Percentiles rank a stretch among this genome's conserved stretches.
Evolutionary conservation across 345 rosid species (phyloP).

Genomic region (Arabidopsis suecica): DNA sequence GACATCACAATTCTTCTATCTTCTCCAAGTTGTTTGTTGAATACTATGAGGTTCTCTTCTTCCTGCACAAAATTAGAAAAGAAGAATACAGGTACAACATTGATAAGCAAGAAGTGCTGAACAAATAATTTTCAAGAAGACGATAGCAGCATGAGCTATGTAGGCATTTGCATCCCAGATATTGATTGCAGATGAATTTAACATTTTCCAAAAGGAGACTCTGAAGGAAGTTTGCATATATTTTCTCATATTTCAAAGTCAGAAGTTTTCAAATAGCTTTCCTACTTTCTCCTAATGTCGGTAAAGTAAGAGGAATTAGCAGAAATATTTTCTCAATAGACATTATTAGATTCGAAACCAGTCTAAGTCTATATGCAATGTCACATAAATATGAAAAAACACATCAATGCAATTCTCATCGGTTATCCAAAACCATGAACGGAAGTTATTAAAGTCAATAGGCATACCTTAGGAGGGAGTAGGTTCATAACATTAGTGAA

Average conservation of each 20-base stretch:
- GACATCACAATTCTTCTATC: slow-evolving; percentile 84
- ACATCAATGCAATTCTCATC: background rate
- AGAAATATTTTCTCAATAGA: background rate
- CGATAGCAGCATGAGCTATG: slow-evolving; percentile 7
- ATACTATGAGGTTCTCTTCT: slow-evolving; percentile 68
- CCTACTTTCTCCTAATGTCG: too few relatives aligned
- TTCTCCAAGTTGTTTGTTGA: slow-evolving; percentile 90
- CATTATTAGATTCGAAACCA: background rate
- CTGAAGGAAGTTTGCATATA: background rate
- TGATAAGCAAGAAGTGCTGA: slow-evolving; percentile 14
- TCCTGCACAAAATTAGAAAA: slow-evolving; percentile 55
- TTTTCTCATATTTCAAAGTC: background rate
- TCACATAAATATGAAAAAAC: background rate
- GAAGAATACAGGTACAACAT: slow-evolving; percentile 10
- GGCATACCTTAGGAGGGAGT: slow-evolving; percentile 76
- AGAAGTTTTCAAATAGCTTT: too few relatives aligned
- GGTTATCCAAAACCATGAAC: slow-evolving; percentile 11
- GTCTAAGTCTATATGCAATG: background rate
- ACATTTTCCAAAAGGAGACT: too few relatives aligned
- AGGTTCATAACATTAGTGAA: slow-evolving; percentile 77
- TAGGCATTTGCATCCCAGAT: background rate
- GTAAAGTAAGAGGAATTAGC: too few relatives aligned
- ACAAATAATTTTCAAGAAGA: slow-evolving; percentile 21
- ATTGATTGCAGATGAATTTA: background rate
- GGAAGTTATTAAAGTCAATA: background rate